Evolutionary conservation across 2,329 filamentous ascomycete genomes (phyloP), one percentile per base, ranked within the genome.

Genomic region (Colletotrichum caudatum): DNA sequence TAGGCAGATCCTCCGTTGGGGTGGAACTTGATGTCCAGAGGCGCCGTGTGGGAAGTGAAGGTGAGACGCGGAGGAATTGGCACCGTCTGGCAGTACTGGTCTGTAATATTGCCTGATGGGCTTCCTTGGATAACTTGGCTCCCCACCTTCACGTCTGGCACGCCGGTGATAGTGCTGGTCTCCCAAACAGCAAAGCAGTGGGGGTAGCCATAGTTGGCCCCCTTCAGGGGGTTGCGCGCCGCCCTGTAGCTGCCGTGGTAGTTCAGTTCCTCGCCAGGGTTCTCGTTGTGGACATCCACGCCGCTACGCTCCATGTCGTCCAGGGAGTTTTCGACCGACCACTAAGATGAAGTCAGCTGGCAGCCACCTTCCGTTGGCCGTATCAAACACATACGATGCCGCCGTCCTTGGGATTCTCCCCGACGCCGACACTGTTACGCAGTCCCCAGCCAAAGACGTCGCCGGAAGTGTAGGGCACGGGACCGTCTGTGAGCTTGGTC

Each of bases 191-290:
- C 84, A 75, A 89, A 91, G 80, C 91, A 93, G 67, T 72, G 56
- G 33, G 73, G 71, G 54, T 74, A 73, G 53, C 73, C 18, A 41
- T 69, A 74, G 54, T 74, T 79, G 71, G 86, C 75, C 5, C 73
- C 75, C 11, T 75, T 77, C 26, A 76, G 71, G 35, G 81, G 73
- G n/a, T 84, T 82, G 51, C 79, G 18, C 5, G 76, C 75, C 3
- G 71, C 74, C 33, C 39, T 78, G 66, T 93, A 82, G 71, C 85
- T 87, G 9, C 92, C 92, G 71, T 92, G 89, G 78, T 89, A 94
- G 80, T 94, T 94, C 78, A 94, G 80, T 80, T 94, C 91, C 78
- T 94, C 92, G 26, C 86, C 92, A 0, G 92, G 92, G 76, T 94
- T 94, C 75, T 92, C 84, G 71, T 88, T 79, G 75, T 92, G 89